Evolutionary conservation across 192 early-diverging fungal genomes (phyloP).

Genomic region (Pilobolus umbonatus): DNA sequence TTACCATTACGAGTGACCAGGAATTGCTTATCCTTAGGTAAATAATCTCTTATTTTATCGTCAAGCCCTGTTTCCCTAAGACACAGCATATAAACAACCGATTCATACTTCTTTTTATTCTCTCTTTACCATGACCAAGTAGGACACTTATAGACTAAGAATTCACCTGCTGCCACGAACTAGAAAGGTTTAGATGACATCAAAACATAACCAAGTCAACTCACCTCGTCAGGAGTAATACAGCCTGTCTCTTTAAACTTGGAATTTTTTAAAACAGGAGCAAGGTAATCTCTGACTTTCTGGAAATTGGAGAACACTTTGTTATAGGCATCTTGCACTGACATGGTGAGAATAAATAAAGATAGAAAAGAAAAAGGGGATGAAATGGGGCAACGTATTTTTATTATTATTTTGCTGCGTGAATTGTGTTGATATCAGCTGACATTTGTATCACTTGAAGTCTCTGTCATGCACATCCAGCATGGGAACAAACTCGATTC

Average conservation of each 20-base stretch:
- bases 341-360: constrained; percentile 12
- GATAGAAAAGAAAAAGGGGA: background rate
- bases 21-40: constrained; percentile 87
- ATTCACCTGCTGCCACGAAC: constrained; percentile 97
- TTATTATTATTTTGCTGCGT: background rate
- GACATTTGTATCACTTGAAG: background rate
- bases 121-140: constrained; percentile 84
- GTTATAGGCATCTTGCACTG: constrained; percentile 38
- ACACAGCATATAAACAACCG: background rate
- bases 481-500: too few relatives aligned
- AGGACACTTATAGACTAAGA: constrained; percentile 96
- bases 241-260: constrained; percentile 96
- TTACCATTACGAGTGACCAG: constrained; percentile 87
- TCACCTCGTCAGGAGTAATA: constrained; percentile 91
- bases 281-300: constrained; percentile 75
- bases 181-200: constrained; percentile 31
- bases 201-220: constrained; percentile 13
- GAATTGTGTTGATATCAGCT: constrained; percentile 1
- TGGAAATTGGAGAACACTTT: constrained; percentile 33
- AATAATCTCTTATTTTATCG: constrained; percentile 79
- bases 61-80: constrained; percentile 52
- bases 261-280: constrained; percentile 88
- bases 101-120: background rate
- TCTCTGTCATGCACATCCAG: background rate
- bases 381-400: background rate